phyloP scores from a whole-genome alignment of 768 basidiomycete genomes.

The Cytidiella melzeri region DNA sequence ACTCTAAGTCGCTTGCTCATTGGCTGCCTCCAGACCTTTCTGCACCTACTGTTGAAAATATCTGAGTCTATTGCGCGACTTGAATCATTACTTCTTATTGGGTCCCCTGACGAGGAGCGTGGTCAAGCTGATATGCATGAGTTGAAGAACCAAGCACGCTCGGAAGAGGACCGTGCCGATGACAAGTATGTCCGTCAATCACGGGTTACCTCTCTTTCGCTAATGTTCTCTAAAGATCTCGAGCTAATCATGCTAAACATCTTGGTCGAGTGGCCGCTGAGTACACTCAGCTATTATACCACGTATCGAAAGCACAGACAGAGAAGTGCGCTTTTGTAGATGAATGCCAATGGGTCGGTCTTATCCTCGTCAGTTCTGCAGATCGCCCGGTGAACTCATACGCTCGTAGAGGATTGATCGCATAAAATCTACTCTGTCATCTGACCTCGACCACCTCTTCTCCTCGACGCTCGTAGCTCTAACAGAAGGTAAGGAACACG shows the following conservation, averaged over 20 bases:
- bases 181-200: conserved; percentile 36
- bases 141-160: conserved; percentile 30
- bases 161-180: conserved; percentile 34
- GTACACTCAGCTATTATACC: conserved; percentile 89
- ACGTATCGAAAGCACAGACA: conserved; percentile 70
- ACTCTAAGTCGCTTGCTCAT: conserved; percentile 1
- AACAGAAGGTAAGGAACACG: conserved; percentile 35
- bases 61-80: conserved; percentile 88
- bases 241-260: conserved; percentile 69
- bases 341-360: conserved; percentile 82
- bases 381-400: background rate
- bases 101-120: conserved; percentile 42
- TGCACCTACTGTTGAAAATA: conserved; percentile 85
- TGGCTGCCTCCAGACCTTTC: conserved; percentile 53
- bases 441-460: conserved; percentile 83
- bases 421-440: conserved; percentile 78
- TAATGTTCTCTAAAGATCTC: conserved; percentile 35
- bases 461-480: conserved; percentile 50
- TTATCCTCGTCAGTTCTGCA: conserved; percentile 28
- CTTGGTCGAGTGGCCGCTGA: conserved; percentile 81
- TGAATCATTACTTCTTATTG: conserved; percentile 76
- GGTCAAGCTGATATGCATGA: conserved; percentile 29
- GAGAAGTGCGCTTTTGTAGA: conserved; percentile 78
- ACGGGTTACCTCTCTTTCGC: background rate
- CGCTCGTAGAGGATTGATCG: conserved; percentile 74